phyloP scores from a whole-genome alignment of 768 basidiomycete species.

The Paxillus involutus region DNA sequence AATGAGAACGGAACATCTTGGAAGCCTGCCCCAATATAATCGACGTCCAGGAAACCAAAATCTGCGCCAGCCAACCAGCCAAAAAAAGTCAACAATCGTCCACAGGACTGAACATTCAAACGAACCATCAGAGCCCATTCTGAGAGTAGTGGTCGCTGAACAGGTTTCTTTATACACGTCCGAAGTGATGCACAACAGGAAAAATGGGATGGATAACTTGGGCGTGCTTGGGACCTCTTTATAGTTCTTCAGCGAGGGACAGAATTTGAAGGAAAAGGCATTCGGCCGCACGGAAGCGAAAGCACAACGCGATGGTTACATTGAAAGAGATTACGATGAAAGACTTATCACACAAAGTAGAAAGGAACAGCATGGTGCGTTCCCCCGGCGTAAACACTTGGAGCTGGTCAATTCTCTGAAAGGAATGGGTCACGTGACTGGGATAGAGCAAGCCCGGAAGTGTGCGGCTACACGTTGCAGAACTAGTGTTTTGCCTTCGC shows the following conservation, averaged over 20 bases:
- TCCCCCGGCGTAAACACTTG: not conserved
- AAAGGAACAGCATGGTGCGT: conserved; percentile 8
- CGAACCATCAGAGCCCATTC: conserved; percentile 10
- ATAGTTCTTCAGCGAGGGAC: conserved; percentile 7
- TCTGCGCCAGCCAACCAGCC: not conserved
- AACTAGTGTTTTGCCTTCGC: conserved; percentile 5
- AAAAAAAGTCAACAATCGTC: not conserved
- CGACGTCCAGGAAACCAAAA: not conserved
- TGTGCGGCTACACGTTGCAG: conserved; percentile 24
- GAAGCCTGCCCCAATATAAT: not conserved
- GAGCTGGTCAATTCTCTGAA: not conserved
- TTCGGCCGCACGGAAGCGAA: conserved; percentile 1
- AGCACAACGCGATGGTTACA: conserved; percentile 8
- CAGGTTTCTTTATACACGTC: conserved; percentile 7
- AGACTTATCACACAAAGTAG: conserved; percentile 15
- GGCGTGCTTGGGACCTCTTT: conserved; percentile 6
- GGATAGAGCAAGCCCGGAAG: conserved; percentile 26
- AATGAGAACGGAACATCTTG: conserved; percentile 1
- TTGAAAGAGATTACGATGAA: conserved; percentile 21
- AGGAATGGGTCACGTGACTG: conserved; percentile 15
- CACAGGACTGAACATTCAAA: not conserved
- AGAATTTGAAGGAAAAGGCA: not conserved
- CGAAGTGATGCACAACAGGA: conserved; percentile 8
- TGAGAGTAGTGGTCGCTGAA: not conserved
- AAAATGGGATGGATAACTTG: not conserved